Evolutionary conservation across 2,329 filamentous ascomycete species (phyloP), one percentile per base, ranked within the genome.

Genomic region (Colletotrichum horii): DNA sequence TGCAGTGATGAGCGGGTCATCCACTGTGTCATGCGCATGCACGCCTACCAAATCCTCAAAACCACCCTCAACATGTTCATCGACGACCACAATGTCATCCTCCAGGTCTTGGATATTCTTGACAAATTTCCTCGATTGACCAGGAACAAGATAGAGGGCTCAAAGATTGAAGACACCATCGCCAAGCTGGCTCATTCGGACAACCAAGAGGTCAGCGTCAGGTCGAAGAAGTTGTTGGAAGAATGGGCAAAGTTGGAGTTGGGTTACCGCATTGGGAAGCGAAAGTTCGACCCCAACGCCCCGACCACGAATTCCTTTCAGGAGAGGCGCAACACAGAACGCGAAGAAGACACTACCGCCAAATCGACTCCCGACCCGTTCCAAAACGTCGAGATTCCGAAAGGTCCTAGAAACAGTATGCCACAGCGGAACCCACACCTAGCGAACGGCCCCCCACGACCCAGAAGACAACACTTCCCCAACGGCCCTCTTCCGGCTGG

Each of bases 61-160:
- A 95, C 94, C 36, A 94, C 95, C 8, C 89, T 99, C 70, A 93
- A 92, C 78, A 93, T 94, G 30, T 99, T 96, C 88, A 92, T 93
- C 77, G 94, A 96, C n/a, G 97, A 98, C 82, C 90, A 93, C 83
- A 98, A 98, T 79, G 93, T 98, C 32, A 92, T 97, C 48, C 86
- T 98, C 77, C 97, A 98, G 84, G 93, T 98, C 32, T 89, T 99
- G 77, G 93, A 97, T 78, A 96, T 99, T 71, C 90, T 99, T 24
- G 93, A 97, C 83, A 93, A 93, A 78, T 94, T 98, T 78, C 97
- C 97, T 1, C 93, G 96, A 12, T 88, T 98, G 66, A 98, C 97
- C 24, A 93, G 95, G 75, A 99, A 99, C 88, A 99, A 99, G 85
- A 98, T 99, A 74, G 93, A 95, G 78, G 96, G 98, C 81, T 98